phyloP scores from a whole-genome alignment of 2,329 filamentous ascomycete species.

The Beauveria sp. region DNA sequence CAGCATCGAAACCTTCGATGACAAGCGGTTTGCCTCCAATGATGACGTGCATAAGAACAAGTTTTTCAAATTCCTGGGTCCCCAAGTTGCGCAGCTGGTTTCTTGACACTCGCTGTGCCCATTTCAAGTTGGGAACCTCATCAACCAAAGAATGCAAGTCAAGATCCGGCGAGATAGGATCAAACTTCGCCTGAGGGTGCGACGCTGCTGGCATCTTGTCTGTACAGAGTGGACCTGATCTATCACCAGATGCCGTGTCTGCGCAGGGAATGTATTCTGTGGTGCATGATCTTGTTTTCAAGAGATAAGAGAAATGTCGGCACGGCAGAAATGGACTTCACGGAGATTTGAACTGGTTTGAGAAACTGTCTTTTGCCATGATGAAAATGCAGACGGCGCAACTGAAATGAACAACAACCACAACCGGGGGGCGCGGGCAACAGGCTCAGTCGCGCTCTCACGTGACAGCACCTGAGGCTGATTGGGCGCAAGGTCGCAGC shows the following conservation, averaged over 20 bases:
- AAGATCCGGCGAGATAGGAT: conserved; percentile 80
- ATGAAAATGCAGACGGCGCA: neutral
- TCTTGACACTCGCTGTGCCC: conserved; percentile 71
- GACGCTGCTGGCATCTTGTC: conserved; percentile 64
- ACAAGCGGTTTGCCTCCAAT: conserved; percentile 80
- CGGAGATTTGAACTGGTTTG: neutral
- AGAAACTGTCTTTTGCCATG: neutral
- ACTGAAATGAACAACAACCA: neutral
- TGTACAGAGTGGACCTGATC: neutral
- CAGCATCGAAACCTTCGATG: conserved; percentile 77
- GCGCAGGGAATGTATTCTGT: too few species aligned
- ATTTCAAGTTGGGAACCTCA: conserved; percentile 75
- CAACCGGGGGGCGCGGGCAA: neutral
- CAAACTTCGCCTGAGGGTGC: conserved; percentile 81
- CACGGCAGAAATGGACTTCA: too few species aligned
- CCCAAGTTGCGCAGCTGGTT: conserved; percentile 72
- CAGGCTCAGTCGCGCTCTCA: neutral
- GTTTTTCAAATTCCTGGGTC: conserved; percentile 72
- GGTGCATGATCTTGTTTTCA: neutral
- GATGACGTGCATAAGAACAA: conserved; percentile 78
- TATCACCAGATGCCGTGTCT: neutral
- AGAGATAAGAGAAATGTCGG: neutral
- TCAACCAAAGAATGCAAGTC: conserved; percentile 72
- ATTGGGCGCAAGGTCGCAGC: neutral
- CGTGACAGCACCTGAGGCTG: neutral